Evolutionary conservation across 192 early-diverging fungal genomes (phyloP).

Genomic region (Coemansia biformis): DNA sequence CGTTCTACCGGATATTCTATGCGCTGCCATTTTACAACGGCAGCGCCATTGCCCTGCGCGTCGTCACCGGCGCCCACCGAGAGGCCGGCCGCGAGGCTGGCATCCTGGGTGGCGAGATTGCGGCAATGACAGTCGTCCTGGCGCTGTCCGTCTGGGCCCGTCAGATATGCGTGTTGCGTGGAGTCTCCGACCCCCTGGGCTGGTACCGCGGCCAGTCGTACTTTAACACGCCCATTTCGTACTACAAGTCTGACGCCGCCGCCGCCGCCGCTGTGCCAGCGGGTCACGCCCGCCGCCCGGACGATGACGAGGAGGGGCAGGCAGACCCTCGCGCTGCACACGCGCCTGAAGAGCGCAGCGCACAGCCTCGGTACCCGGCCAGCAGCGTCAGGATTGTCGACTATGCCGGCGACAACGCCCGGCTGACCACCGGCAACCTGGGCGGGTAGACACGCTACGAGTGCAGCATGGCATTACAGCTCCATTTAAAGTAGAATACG

Average conservation of each 20-base stretch:
- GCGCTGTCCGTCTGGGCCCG: constrained; percentile 41
- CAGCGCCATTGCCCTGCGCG: constrained; percentile 32
- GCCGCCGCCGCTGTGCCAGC: background rate
- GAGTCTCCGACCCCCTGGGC: constrained; percentile 31
- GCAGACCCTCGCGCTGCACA: too few relatives aligned
- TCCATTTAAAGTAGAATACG: too few relatives aligned
- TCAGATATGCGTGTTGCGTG: constrained; percentile 18
- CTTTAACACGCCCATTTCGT: constrained; percentile 30
- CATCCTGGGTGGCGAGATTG: constrained; percentile 47
- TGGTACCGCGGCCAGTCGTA: constrained; percentile 25
- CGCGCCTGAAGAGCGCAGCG: too few relatives aligned
- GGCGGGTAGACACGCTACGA: constrained; percentile 22
- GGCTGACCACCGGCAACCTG: constrained; percentile 26
- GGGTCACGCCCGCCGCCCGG: too few relatives aligned
- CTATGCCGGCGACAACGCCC: constrained; percentile 11
- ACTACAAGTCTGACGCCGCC: constrained; percentile 21
- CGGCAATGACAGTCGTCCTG: constrained; percentile 27
- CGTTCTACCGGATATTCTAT: constrained; percentile 51
- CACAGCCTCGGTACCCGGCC: background rate
- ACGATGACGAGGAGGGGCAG: too few relatives aligned
- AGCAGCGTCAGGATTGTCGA: constrained; percentile 16
- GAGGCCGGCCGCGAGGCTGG: constrained; percentile 39
- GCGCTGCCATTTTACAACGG: constrained; percentile 53
- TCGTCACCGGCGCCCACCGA: constrained; percentile 49
- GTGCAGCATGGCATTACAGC: too few relatives aligned